Evolutionary conservation across 306 rosid genomes (phyloP), one percentile per base, ranked within the genome.

Genomic region (Erythrophleum fordii): DNA sequence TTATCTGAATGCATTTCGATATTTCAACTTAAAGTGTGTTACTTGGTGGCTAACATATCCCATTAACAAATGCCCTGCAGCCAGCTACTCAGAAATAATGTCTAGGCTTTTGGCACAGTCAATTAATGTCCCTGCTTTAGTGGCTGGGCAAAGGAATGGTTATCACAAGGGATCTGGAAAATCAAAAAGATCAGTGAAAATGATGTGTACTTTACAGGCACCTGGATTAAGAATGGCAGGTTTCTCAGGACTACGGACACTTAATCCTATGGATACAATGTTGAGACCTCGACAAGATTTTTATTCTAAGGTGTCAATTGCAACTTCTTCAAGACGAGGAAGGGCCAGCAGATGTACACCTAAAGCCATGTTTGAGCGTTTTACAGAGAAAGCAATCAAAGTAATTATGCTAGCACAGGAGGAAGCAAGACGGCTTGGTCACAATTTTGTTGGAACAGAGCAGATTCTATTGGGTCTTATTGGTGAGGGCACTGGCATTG

Each of bases 401-500:
- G 99, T 93, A 25, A 95, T 95, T 58, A 93, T 95, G 99, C 93
- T 95, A 16, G 99, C 99, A 28, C 98, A 95, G 80, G 99, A 95
- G 89, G 99, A 95, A 89, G 98, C 99, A 58, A 93, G 98, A 77
- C 90, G 99, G 7, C 94, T 95, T 81, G 99, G 99, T 81, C 99
- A 95, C 86, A 95, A 95, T 84, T 95, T 95, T 77, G 99, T 95
- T 73, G 99, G 99, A 68, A 95, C 99, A 0, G 99, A 95, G 93
- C 99, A 93, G 87, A 95, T 95, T 76, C 92, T 95, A n/a, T 88
- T 95, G 85, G 98, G 98, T 74, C 99, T 95, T 78, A 93, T 95
- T 48, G 99, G 99, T 64, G 99, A 95, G 85, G 99, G 99, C 70
- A 93, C 99, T 41, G 98, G 99, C 65, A 95, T 95, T 72, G 99